phyloP scores from a whole-genome alignment of 768 basidiomycete genomes.

The Leccinum aurantiacum region DNA sequence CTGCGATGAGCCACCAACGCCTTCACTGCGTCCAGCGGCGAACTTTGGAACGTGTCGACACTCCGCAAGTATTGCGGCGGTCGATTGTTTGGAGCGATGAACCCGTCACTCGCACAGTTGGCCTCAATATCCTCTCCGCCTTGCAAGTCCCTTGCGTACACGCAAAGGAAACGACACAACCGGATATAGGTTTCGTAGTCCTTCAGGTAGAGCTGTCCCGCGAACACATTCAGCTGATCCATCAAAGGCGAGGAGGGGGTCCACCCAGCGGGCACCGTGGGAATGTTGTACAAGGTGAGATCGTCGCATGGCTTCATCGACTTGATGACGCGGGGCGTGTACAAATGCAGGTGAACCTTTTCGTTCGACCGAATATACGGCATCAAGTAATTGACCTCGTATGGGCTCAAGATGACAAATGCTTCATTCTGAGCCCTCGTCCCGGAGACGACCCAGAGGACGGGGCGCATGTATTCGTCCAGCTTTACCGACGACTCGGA shows the following conservation, averaged over 20 bases:
- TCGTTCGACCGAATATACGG: conserved; percentile 32
- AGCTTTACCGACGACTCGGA: not conserved
- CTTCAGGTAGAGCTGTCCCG: not conserved
- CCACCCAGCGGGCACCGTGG: not conserved
- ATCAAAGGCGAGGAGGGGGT: not conserved
- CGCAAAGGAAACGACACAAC: not conserved
- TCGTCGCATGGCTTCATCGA: not conserved
- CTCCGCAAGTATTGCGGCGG: not conserved
- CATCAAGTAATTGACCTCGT: conserved; percentile 39
- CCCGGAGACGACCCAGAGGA: not conserved
- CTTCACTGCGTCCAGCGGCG: conserved; percentile 19
- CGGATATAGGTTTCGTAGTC: not conserved
- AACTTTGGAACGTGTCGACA: conserved; percentile 28
- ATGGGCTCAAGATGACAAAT: not conserved
- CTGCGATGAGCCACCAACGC: not conserved
- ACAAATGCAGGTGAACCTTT: not conserved
- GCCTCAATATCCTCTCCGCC: not conserved
- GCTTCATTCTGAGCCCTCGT: not conserved
- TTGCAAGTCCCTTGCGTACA: conserved; percentile 8
- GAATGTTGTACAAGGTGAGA: not conserved
- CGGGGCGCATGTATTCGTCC: not conserved
- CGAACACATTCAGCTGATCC: not conserved
- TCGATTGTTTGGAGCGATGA: conserved; percentile 13
- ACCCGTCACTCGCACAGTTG: conserved; percentile 13
- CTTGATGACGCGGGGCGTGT: not conserved